These are phyloP conservation scores for Kitagawia praeruptora DNA, from an alignment of 129 eudicot genomes.

Conservation along the genomic window DNA sequence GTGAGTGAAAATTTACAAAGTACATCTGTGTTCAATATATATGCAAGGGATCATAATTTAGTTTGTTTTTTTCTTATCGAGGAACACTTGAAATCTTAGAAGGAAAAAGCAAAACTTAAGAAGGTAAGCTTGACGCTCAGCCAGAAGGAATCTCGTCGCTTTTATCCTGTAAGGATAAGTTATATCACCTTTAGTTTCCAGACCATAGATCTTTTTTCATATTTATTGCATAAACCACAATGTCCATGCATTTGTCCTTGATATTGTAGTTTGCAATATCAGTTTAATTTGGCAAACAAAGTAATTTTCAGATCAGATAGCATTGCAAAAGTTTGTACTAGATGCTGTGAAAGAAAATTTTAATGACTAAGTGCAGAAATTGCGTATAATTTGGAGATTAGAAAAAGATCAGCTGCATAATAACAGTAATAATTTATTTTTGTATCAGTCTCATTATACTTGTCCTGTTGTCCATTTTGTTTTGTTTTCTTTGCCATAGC, in stretches of 20 bases:
- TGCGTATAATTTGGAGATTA: not conserved
- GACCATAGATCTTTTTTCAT: not conserved
- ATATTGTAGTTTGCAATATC: not conserved
- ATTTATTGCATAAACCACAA: not conserved
- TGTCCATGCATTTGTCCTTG: not conserved
- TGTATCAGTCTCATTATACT: not conserved
- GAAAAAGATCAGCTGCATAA: not conserved
- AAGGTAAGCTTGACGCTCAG: conserved; percentile 84
- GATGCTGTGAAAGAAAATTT: not conserved
- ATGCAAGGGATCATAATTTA: conserved; percentile 7
- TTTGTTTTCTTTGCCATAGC: not conserved
- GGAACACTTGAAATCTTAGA: conserved; percentile 69
- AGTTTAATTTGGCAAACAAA: not conserved
- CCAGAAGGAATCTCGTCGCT: conserved; percentile 74
- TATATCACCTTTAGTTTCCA: not conserved
- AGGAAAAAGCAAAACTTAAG: conserved; percentile 53
- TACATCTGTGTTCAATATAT: not conserved
- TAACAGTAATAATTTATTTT: not conserved
- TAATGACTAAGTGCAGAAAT: not conserved
- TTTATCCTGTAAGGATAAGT: conserved; percentile 71
- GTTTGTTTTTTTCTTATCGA: conserved; percentile 18
- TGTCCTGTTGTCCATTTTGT: not conserved
- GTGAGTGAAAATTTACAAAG: not conserved
- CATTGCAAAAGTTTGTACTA: not conserved
- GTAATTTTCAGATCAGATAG: not conserved